A percentile compares a stretch with the other conserved stretches of the same genome.
phyloP scores from a whole-genome alignment of 139 green algal species.

The Desmodesmus armatus region DNA sequence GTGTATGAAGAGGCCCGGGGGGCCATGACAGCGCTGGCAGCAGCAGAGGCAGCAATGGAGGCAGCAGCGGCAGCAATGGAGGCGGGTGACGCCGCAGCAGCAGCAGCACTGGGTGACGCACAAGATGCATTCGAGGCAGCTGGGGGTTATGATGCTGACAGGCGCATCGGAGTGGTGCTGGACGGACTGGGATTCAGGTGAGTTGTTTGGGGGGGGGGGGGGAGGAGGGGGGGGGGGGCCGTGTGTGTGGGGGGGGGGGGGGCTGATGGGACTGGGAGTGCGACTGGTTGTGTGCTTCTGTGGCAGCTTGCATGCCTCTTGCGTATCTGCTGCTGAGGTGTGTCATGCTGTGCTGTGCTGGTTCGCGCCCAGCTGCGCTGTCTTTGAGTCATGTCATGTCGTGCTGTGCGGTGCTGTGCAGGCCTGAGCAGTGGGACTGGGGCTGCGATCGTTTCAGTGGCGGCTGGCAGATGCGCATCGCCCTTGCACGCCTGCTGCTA shows the following conservation, averaged over 20 bases:
- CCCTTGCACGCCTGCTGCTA: constrained; percentile 79
- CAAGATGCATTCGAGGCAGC: constrained; percentile 61
- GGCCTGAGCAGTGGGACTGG: constrained; percentile 59
- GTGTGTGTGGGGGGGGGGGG: too few relatives aligned
- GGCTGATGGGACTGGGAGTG: too few relatives aligned
- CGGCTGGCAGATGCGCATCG: constrained; percentile 87
- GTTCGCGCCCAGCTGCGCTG: too few relatives aligned
- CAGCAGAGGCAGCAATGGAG: constrained; percentile 46
- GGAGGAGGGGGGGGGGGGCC: too few relatives aligned
- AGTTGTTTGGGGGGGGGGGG: too few relatives aligned
- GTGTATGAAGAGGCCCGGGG: constrained; percentile 74
- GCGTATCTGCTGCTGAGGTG: too few relatives aligned
- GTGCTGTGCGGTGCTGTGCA: too few relatives aligned
- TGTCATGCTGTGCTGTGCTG: too few relatives aligned
- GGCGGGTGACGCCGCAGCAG: constrained; percentile 23
- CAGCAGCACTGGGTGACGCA: constrained; percentile 42
- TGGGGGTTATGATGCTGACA: constrained; percentile 69
- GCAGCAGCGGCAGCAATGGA: constrained; percentile 30
- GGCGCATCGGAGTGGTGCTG: constrained; percentile 70
- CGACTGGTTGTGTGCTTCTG: too few relatives aligned
- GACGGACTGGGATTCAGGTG: constrained; percentile 71
- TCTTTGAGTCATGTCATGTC: too few relatives aligned
- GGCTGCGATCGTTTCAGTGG: constrained; percentile 71
- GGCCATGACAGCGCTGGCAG: constrained; percentile 67
- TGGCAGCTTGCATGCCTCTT: too few relatives aligned